Evolutionary conservation across 129 eudicot species (phyloP).

Genomic region (sunflower (Helianthus annuus)): DNA sequence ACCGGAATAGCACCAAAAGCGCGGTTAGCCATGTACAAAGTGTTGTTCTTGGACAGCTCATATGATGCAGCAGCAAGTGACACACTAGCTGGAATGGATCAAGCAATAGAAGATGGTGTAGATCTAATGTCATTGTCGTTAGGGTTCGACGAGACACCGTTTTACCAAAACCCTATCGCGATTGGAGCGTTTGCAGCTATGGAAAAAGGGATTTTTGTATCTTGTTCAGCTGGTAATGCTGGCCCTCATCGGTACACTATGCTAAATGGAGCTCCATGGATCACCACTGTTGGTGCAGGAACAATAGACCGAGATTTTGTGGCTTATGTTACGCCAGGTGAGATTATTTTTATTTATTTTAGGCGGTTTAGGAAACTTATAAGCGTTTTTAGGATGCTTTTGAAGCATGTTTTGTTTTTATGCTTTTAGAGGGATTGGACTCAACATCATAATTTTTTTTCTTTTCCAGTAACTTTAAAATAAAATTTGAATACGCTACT

Average conservation of each 20-base stretch:
- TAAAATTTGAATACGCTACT: no score
- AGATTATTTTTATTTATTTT: no score
- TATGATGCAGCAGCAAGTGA: constrained; percentile 52
- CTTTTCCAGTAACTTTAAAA: no score
- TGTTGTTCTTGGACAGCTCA: constrained; percentile 34
- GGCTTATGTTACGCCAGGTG: constrained; percentile 16
- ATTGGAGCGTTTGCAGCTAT: constrained; percentile 54
- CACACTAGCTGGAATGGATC: constrained; percentile 57
- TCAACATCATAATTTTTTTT: no score
- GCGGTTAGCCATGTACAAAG: constrained; percentile 62
- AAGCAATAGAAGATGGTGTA: constrained; percentile 55
- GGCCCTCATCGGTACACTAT: constrained; percentile 54
- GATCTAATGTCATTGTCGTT: constrained; percentile 54
- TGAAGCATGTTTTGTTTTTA: no score
- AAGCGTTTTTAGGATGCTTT: no score
- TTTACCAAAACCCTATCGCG: constrained; percentile 46
- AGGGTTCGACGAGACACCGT: constrained; percentile 36
- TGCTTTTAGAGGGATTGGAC: no score
- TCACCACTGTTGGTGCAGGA: constrained; percentile 53
- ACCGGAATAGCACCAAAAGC: constrained; percentile 56
- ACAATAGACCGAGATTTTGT: constrained; percentile 39
- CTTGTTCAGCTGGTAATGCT: constrained; percentile 50
- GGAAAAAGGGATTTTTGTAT: constrained; percentile 53
- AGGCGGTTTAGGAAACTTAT: no score
- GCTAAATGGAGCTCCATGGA: constrained; percentile 57